A percentile compares a stretch with the other conserved stretches of the same genome.
These are phyloP conservation scores for Talaromyces sp. DNA, from an alignment of 2,329 filamentous ascomycete species.

Conservation along the genomic window DNA sequence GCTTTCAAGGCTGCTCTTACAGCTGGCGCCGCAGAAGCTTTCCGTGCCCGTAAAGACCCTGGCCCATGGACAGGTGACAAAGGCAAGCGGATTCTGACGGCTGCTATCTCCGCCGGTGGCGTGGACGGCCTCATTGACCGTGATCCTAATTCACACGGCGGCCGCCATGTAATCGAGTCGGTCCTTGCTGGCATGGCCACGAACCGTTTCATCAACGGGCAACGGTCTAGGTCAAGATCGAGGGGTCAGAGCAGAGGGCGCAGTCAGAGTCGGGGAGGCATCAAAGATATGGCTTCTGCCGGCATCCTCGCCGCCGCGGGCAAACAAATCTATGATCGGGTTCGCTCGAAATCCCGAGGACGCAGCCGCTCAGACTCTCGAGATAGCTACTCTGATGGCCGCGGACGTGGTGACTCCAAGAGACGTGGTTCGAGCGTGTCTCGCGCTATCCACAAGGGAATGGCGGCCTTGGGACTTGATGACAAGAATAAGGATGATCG, in stretches of 20 bases:
- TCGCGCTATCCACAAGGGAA: constrained; percentile 39
- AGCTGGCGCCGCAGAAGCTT: constrained; percentile 86
- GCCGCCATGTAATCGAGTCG: constrained; percentile 76
- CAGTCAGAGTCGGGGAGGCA: constrained; percentile 37
- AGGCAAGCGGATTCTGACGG: constrained; percentile 84
- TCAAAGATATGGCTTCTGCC: constrained; percentile 38
- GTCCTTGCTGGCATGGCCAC: constrained; percentile 83
- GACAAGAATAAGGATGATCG: constrained; percentile 27
- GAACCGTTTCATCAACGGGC: constrained; percentile 79
- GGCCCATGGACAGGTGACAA: constrained; percentile 88
- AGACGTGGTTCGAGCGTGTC: constrained; percentile 42
- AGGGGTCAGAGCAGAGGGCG: constrained; percentile 28
- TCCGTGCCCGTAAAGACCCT: constrained; percentile 80
- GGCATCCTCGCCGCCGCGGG: constrained; percentile 43
- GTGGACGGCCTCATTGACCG: constrained; percentile 69
- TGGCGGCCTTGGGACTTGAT: constrained; percentile 40
- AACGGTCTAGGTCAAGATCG: constrained; percentile 66
- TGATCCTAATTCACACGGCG: constrained; percentile 66
- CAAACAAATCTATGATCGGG: constrained; percentile 41
- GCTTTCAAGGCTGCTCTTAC: constrained; percentile 86
- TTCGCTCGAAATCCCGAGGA: constrained; percentile 36
- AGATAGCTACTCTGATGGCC: constrained; percentile 40
- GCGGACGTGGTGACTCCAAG: constrained; percentile 33
- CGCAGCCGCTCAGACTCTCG: constrained; percentile 43
- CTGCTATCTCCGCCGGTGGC: constrained; percentile 76